Base-by-base conservation (phyloP, 2,329 filamentous ascomycete species). In the Parastagonospora nodorum region DNA sequence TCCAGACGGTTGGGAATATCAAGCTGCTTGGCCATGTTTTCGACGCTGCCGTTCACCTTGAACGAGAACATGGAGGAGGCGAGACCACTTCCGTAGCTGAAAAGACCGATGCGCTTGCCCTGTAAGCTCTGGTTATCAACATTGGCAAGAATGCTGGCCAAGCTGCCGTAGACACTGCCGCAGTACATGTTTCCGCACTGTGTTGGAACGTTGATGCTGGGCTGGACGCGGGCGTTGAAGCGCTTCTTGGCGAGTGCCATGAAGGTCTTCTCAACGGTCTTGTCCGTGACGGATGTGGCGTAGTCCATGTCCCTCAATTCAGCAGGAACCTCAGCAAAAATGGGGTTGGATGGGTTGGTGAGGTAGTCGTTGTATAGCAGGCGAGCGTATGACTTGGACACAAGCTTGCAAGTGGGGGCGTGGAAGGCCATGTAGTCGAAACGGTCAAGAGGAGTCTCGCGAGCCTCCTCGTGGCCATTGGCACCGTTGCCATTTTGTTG, bases 181-280 rank as follows among this genome's bases (percentile, higher is more conserved):
- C 75, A 79, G 76, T 82, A 82, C 79, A 82, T 82, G 77, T 82
- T 82, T 48, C 79, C 79, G 72, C 79, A 81, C 73, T 77, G 75
- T 58, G 79, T 81, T 8, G 79, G 79, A 19, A 80, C 76, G 57
- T 79, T 66, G 57, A 80, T 78, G 50, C 74, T 68, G 24, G 79
- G 79, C 71, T 80, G 76, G 35, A 82, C 79, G 52, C 78, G 78
- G 44, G 73, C 53, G 40, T 73, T 74, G 62, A 80, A 81, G 42
- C 78, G 75, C 75, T 81, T 81, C 76, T 81, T 81, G 37, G 78
- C 65, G 16, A 82, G 74, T 33, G 61, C 75, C 71, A 80, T 77
- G 68, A 81, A 81, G 32, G 74, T 78, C 77, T 81, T 82, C 72
- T 82, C 79, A 16, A 82, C 72, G 1, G 73, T 75, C 76, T 78